A percentile compares a stretch with the other conserved stretches of the same genome.
These are phyloP conservation scores for Lentinula sp. DNA, from an alignment of 768 basidiomycete species.

Conservation along the genomic window DNA sequence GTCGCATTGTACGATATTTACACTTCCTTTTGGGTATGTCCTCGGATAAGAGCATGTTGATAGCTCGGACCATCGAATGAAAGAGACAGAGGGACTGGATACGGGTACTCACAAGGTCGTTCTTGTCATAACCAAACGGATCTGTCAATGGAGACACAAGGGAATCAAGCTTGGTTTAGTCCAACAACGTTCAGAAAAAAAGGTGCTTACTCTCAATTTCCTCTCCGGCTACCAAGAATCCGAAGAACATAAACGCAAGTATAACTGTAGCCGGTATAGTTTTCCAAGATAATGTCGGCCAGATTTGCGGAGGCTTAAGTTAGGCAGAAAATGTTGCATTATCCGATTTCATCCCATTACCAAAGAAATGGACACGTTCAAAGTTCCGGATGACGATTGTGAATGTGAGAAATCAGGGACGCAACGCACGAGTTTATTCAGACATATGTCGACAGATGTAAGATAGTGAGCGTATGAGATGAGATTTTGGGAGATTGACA, in stretches of 20 bases:
- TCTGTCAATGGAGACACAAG: slow-evolving; percentile 20
- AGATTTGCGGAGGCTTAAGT: slow-evolving; percentile 36
- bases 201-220: slow-evolving; percentile 60
- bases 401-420: neutral
- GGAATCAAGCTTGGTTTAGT: neutral
- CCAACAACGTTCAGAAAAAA: neutral
- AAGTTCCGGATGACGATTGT: neutral
- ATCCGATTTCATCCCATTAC: too few relatives aligned
- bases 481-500: neutral
- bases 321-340: neutral
- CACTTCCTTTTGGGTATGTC: neutral
- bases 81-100: neutral
- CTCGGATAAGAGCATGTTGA: neutral
- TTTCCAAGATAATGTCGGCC: slow-evolving; percentile 26
- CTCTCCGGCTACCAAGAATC: slow-evolving; percentile 68
- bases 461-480: neutral
- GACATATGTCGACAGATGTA: neutral
- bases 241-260: slow-evolving; percentile 58
- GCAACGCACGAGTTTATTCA: neutral
- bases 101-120: slow-evolving; percentile 47
- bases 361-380: neutral
- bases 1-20: neutral
- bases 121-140: slow-evolving; percentile 66
- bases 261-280: slow-evolving; percentile 36
- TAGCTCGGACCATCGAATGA: neutral